These are phyloP conservation scores for Echria macrotheca DNA, from an alignment of 495 filamentous ascomycete genomes.

Conservation along the genomic window DNA sequence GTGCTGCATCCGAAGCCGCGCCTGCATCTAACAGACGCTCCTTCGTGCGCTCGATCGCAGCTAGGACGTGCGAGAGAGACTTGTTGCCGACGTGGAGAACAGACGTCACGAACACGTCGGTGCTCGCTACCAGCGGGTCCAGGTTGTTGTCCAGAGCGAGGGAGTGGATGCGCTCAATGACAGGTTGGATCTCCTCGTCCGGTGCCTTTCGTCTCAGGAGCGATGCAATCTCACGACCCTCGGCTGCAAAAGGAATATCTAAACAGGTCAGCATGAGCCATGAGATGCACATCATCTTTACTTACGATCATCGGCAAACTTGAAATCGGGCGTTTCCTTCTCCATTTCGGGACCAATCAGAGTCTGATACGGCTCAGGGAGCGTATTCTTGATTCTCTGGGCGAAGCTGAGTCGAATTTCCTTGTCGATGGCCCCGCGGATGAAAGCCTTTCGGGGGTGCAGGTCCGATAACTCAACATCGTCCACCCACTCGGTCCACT, in stretches of 20 bases:
- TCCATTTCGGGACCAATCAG: constrained; percentile 84
- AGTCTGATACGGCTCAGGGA: constrained; percentile 76
- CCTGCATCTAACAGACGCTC: constrained; percentile 80
- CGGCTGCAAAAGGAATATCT: constrained; percentile 75
- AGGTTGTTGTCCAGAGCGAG: constrained; percentile 62
- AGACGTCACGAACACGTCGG: constrained; percentile 86
- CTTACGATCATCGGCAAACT: constrained; percentile 76
- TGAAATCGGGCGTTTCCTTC: constrained; percentile 89
- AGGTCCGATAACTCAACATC: constrained; percentile 71
- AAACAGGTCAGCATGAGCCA: constrained; percentile 11
- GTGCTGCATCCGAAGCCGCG: constrained; percentile 61
- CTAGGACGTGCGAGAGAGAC: constrained; percentile 91
- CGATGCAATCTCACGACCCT: constrained; percentile 71
- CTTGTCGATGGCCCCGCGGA: constrained; percentile 85
- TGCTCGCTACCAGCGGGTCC: constrained; percentile 75
- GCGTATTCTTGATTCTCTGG: constrained; percentile 87
- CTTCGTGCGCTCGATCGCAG: constrained; percentile 93
- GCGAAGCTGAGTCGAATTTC: constrained; percentile 96
- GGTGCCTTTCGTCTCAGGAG: constrained; percentile 78
- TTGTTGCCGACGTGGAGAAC: constrained; percentile 92
- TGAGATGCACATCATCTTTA: neutral
- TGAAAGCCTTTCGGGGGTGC: constrained; percentile 89
- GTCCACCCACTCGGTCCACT: constrained; percentile 96
- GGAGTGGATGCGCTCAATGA: constrained; percentile 71
- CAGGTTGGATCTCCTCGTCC: constrained; percentile 71